These are phyloP conservation scores for Cladosporium sp. DNA, from an alignment of 2,329 filamentous ascomycete genomes.

Conservation along the genomic window DNA sequence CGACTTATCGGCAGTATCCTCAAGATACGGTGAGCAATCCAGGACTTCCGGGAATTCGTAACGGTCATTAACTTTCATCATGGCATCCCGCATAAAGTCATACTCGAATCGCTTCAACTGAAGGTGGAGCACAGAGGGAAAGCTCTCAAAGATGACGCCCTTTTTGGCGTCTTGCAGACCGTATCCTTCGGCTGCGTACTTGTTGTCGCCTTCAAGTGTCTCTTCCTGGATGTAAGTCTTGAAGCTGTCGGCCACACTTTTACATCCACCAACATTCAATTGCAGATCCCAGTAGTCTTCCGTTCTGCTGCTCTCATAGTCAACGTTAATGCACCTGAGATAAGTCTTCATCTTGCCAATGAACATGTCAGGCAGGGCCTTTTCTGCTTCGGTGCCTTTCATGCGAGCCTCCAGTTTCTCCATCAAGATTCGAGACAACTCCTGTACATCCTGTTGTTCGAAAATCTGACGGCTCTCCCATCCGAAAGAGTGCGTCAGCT, in stretches of 20 bases:
- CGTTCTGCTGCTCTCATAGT: conserved; percentile 90
- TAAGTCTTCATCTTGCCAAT: conserved; percentile 98
- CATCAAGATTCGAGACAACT: conserved; percentile 93
- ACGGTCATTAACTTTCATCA: conserved; percentile 97
- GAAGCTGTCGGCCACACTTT: conserved; percentile 89
- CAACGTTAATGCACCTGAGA: conserved; percentile 96
- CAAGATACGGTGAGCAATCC: conserved; percentile 81
- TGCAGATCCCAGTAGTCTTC: conserved; percentile 99
- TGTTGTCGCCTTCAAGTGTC: conserved; percentile 95
- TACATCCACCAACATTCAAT: conserved; percentile 91
- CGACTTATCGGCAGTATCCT: conserved; percentile 77
- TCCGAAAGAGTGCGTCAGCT: conserved; percentile 93
- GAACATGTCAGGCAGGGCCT: conserved; percentile 83
- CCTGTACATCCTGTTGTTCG: conserved; percentile 97
- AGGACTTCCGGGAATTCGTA: conserved; percentile 84
- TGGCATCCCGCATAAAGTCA: conserved; percentile 89
- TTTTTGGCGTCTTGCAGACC: conserved; percentile 96
- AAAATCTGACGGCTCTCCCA: conserved; percentile 99
- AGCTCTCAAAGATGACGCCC: conserved; percentile 93
- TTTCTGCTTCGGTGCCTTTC: conserved; percentile 92
- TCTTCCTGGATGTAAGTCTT: conserved; percentile 95
- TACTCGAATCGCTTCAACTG: conserved; percentile 98
- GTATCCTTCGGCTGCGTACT: conserved; percentile 89
- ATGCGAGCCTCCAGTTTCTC: conserved; percentile 95
- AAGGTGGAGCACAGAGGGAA: conserved; percentile 88